phyloP scores from a whole-genome alignment of 2,329 filamentous ascomycete genomes.

The Fusarium hainanense region DNA sequence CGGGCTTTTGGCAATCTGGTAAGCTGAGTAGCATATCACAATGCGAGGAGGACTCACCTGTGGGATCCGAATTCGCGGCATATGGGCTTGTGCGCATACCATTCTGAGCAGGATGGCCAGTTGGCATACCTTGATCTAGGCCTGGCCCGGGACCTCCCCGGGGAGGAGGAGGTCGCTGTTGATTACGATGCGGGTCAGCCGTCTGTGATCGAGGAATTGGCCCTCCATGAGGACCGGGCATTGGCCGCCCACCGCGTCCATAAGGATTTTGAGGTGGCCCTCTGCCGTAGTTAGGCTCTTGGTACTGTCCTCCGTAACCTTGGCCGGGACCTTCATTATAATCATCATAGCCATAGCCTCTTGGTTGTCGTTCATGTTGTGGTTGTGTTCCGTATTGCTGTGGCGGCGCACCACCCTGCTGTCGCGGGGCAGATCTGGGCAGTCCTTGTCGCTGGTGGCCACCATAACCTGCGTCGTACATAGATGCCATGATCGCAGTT shows the following conservation, averaged over 20 bases:
- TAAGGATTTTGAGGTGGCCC: slow-evolving; percentile 59
- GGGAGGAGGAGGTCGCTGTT: slow-evolving; percentile 50
- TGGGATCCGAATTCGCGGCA: slow-evolving; percentile 57
- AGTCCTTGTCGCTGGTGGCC: slow-evolving; percentile 59
- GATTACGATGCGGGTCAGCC: slow-evolving; percentile 52
- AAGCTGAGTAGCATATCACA: slow-evolving; percentile 16
- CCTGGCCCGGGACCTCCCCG: slow-evolving; percentile 50
- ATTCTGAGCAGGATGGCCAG: slow-evolving; percentile 51
- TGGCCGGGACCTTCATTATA: slow-evolving; percentile 56
- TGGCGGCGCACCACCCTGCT: slow-evolving; percentile 46
- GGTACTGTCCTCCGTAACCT: slow-evolving; percentile 56
- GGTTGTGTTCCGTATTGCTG: slow-evolving; percentile 53
- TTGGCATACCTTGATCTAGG: slow-evolving; percentile 42
- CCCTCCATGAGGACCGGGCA: slow-evolving; percentile 58
- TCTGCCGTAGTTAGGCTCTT: slow-evolving; percentile 59
- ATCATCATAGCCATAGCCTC: slow-evolving; percentile 59
- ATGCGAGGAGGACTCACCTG: slow-evolving; percentile 48
- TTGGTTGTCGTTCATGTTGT: slow-evolving; percentile 60
- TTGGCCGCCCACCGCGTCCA: slow-evolving; percentile 56
- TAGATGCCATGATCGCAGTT: slow-evolving; percentile 55
- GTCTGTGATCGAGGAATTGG: slow-evolving; percentile 56
- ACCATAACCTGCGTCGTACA: slow-evolving; percentile 59
- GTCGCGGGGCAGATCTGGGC: slow-evolving; percentile 55
- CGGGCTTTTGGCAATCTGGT: slow-evolving; percentile 41
- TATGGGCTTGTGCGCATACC: slow-evolving; percentile 56